These are phyloP conservation scores for Debaryomyces hansenii DNA, from an alignment of 805 yeast species.

Conservation along the genomic window DNA sequence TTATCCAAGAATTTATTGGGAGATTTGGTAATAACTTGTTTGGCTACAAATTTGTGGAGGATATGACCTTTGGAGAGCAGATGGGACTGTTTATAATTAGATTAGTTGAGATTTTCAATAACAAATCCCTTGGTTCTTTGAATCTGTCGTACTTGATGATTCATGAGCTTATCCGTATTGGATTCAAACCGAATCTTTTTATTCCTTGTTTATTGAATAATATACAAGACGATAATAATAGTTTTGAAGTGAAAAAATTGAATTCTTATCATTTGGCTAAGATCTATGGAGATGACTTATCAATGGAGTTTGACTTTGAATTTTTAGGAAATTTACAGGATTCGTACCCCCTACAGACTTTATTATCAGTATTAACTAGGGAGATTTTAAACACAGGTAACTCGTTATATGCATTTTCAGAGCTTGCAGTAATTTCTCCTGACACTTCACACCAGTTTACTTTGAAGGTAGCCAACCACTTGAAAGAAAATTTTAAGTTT, in stretches of 20 bases:
- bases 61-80: constrained; percentile 19
- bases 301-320: not conserved
- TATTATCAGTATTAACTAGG: not conserved
- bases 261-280: constrained; percentile 30
- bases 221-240: constrained; percentile 32
- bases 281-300: not conserved
- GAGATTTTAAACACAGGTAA: not conserved
- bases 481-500: constrained; percentile 11
- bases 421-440: not conserved
- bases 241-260: constrained; percentile 34
- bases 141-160: constrained; percentile 15
- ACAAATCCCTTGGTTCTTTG: constrained; percentile 24
- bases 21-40: constrained; percentile 55
- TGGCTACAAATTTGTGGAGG: constrained; percentile 12
- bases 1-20: constrained; percentile 83
- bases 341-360: not conserved
- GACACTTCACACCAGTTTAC: not conserved
- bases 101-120: constrained; percentile 62
- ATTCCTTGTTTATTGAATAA: constrained; percentile 28
- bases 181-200: constrained; percentile 26
- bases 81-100: constrained; percentile 33
- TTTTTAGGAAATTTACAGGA: not conserved
- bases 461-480: not conserved
- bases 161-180: constrained; percentile 19
- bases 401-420: not conserved